Evolutionary conservation across 371 early-diverging fungal genomes (phyloP).

Genomic region (Parasitella parasitica): DNA sequence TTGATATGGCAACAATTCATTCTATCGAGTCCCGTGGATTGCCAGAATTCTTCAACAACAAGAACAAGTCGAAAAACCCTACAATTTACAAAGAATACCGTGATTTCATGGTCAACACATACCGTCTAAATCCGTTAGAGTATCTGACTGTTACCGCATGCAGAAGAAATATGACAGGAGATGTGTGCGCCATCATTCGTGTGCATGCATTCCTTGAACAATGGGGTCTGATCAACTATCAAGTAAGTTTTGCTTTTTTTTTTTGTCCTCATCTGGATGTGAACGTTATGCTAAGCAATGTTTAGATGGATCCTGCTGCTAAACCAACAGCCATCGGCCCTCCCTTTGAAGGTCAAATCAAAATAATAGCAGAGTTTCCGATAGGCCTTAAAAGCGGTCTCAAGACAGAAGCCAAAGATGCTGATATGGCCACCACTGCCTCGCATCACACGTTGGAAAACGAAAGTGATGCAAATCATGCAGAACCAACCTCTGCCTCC

Average conservation of each 20-base stretch:
- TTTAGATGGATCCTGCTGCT: constrained; percentile 91
- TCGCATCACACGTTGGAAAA: neutral
- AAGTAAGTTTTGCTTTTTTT: constrained; percentile 59
- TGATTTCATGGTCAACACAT: constrained; percentile 96
- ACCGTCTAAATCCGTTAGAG: constrained; percentile 90
- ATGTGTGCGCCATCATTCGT: constrained; percentile 95
- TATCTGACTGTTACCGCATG: constrained; percentile 97
- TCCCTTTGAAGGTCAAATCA: constrained; percentile 90
- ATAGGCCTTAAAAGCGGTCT: neutral
- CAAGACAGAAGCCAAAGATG: neutral
- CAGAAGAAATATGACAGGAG: constrained; percentile 92
- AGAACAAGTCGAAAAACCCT: constrained; percentile 91
- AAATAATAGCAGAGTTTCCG: constrained; percentile 33
- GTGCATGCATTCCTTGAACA: constrained; percentile 98
- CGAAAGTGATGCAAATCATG: neutral
- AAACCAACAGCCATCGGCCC: constrained; percentile 87
- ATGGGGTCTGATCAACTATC: constrained; percentile 99
- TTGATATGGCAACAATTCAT: constrained; percentile 76
- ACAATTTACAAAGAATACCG: constrained; percentile 93
- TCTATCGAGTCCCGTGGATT: constrained; percentile 88
- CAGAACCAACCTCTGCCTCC: neutral
- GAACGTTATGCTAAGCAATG: too few relatives aligned
- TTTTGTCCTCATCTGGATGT: too few relatives aligned
- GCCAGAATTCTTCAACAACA: constrained; percentile 95
- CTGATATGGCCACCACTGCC: neutral